A percentile compares a stretch with the other conserved stretches of the same genome.
Evolutionary conservation across 2,329 filamentous ascomycete genomes (phyloP).

Genomic region (Penicillium sp.): DNA sequence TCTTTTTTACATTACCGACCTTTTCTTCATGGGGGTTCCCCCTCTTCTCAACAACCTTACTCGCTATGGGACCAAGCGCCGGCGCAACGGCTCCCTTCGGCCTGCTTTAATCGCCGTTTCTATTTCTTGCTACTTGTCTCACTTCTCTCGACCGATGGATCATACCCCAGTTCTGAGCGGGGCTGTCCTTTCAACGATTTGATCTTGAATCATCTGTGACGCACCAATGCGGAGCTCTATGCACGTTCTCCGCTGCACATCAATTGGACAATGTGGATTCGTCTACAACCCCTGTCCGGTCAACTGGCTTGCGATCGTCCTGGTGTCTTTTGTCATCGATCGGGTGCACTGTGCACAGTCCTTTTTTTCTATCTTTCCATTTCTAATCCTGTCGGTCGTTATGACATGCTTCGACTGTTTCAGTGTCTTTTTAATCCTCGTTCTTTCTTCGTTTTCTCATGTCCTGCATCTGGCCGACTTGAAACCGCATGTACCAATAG

Average conservation of each 20-base stretch:
- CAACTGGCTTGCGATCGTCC: constrained; percentile 8
- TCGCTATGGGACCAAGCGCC: constrained; percentile 15
- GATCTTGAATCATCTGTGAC: constrained; percentile 9
- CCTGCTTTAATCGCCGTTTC: constrained; percentile 19
- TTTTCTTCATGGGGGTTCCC: neutral
- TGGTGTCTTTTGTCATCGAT: constrained; percentile 13
- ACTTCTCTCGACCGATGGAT: constrained; percentile 1
- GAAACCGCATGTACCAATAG: constrained; percentile 39
- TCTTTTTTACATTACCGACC: neutral
- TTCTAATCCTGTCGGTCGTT: constrained; percentile 17
- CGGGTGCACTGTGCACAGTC: neutral
- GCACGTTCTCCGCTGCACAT: constrained; percentile 5
- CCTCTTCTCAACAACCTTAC: constrained; percentile 5
- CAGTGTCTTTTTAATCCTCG: constrained; percentile 15
- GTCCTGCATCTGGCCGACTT: constrained; percentile 22
- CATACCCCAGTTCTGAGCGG: constrained; percentile 2
- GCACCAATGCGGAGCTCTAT: constrained; percentile 22
- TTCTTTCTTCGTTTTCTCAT: constrained; percentile 13
- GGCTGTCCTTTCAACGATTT: constrained; percentile 6
- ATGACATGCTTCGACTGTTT: constrained; percentile 13
- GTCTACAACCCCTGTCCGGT: constrained; percentile 6
- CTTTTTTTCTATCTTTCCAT: constrained; percentile 5
- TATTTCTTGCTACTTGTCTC: constrained; percentile 12
- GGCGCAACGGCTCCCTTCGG: constrained; percentile 15
- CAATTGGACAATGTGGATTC: constrained; percentile 12